Conservation (phyloP, 441 rosid genomes). For the Erysimum cheiri region DNA sequence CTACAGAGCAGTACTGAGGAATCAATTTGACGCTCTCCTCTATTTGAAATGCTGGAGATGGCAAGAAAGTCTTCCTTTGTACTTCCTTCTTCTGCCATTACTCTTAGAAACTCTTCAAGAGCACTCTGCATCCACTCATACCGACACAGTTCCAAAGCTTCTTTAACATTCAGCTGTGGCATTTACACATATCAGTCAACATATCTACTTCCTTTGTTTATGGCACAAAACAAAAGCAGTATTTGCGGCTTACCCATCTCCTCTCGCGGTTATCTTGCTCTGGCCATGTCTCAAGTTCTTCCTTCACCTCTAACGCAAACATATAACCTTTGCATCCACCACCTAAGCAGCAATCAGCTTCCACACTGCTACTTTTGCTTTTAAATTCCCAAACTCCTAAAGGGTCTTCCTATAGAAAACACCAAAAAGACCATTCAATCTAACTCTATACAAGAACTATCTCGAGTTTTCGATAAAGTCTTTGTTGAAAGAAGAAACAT, state of each 20-base stretch:
- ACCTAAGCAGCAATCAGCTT: conserved; percentile 48
- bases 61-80: conserved; percentile 23
- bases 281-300: conserved; percentile 83
- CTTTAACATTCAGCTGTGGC: conserved; percentile 60
- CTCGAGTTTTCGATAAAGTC: background rate
- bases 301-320: conserved; percentile 83
- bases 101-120: conserved; percentile 56
- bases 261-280: conserved; percentile 63
- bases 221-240: background rate
- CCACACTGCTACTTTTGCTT: conserved; percentile 71
- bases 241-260: conserved; percentile 59
- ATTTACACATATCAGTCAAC: conserved; percentile 4
- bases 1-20: conserved; percentile 38
- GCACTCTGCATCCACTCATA: conserved; percentile 89
- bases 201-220: background rate
- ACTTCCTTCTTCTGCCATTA: conserved; percentile 41
- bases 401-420: conserved; percentile 55
- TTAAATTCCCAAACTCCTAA: conserved; percentile 87
- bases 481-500: background rate
- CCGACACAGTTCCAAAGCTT: conserved; percentile 70
- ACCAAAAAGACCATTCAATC: conserved; percentile 1
- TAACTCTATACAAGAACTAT: background rate
- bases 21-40: conserved; percentile 31
- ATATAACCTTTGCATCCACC: conserved; percentile 84
- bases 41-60: conserved; percentile 25